phyloP scores from a whole-genome alignment of 805 yeast species.

The Wickerhamomyces alni region DNA sequence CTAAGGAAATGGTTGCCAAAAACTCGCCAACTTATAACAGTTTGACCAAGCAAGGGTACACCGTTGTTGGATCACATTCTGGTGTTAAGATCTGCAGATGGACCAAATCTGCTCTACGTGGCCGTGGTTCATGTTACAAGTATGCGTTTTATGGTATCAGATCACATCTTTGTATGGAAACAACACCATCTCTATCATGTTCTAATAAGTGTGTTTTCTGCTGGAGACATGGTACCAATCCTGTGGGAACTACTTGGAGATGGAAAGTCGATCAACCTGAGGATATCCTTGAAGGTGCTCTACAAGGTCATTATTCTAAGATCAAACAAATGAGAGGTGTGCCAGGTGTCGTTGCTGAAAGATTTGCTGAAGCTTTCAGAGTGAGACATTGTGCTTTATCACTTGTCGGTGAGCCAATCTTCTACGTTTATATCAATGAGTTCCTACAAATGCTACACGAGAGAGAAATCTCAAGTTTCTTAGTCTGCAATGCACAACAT shows the following conservation, averaged over 20 bases:
- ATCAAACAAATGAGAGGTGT: conserved; percentile 94
- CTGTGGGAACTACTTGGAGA: conserved; percentile 93
- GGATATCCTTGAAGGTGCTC: conserved; percentile 74
- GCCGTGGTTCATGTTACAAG: conserved; percentile 92
- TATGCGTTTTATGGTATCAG: conserved; percentile 87
- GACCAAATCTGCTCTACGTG: conserved; percentile 92
- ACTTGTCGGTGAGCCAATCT: conserved; percentile 91
- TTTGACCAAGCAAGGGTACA: conserved; percentile 88
- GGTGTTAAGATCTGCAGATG: conserved; percentile 95
- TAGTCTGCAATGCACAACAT: conserved; percentile 95
- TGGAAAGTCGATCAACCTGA: conserved; percentile 95
- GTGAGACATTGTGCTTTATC: conserved; percentile 91
- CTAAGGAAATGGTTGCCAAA: conserved; percentile 83
- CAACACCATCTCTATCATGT: conserved; percentile 90
- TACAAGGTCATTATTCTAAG: conserved; percentile 84
- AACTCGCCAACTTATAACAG: conserved; percentile 86
- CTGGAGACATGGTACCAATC: conserved; percentile 97
- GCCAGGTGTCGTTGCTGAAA: conserved; percentile 85
- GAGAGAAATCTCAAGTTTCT: conserved; percentile 73
- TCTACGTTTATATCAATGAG: conserved; percentile 85
- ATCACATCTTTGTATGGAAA: conserved; percentile 91
- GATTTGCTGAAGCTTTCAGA: conserved; percentile 86
- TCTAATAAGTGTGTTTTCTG: conserved; percentile 94
- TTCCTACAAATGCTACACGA: conserved; percentile 78
- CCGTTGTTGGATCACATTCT: conserved; percentile 88